Conservation (phyloP, 2,329 filamentous ascomycete genomes). For the Madurella fahalii region DNA sequence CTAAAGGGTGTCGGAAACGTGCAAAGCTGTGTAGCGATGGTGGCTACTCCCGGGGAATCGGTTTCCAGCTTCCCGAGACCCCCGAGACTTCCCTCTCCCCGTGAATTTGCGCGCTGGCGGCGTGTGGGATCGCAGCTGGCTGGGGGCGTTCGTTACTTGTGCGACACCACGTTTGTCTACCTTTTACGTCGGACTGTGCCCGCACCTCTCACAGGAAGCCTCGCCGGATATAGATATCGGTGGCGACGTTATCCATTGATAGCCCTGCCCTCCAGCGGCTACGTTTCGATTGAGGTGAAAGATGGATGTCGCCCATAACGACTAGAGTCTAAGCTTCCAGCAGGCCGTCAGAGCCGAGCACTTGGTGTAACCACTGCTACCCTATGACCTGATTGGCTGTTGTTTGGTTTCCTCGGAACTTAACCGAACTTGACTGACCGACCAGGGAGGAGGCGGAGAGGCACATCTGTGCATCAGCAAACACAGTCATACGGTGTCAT, state of each 20-base stretch:
- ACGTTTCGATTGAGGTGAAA: not conserved
- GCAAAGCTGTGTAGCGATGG: conserved; percentile 13
- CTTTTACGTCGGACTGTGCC: not conserved
- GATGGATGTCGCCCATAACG: not conserved
- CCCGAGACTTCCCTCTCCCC: not conserved
- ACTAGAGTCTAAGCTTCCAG: not conserved
- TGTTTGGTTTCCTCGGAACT: not conserved
- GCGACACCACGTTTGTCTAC: conserved; percentile 6
- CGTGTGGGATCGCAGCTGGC: not conserved
- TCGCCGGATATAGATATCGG: not conserved
- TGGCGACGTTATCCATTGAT: not conserved
- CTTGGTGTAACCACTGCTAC: conserved; percentile 7
- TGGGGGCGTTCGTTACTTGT: not conserved
- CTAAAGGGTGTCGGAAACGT: conserved; percentile 13
- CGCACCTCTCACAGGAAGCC: not conserved
- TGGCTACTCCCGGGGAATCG: conserved; percentile 21
- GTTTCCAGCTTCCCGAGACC: conserved; percentile 17
- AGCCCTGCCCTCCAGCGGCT: not conserved
- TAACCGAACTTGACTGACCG: conserved; percentile 1
- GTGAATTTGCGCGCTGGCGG: not conserved
- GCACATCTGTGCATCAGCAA: not conserved
- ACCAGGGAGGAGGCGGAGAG: not conserved
- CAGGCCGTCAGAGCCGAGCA: not conserved
- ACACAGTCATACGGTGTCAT: not conserved
- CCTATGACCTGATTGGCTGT: conserved; percentile 6